Evolutionary conservation across 495 filamentous ascomycete species (phyloP).

Genomic region (Hypoxylon cercidicola): DNA sequence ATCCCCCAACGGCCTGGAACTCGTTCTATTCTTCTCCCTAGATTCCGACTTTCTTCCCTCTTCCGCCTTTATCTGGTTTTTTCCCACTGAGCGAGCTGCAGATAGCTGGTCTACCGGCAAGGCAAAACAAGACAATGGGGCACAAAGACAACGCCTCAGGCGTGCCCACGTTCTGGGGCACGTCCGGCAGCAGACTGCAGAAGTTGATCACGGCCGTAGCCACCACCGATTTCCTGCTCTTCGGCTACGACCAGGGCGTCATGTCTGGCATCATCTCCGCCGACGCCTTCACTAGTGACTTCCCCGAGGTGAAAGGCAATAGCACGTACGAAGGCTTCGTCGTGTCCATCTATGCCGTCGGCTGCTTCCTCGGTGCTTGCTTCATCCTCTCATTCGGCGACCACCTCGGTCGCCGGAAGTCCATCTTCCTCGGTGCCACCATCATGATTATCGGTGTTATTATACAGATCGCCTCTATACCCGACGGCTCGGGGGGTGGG

Average conservation of each 20-base stretch:
- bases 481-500: slow-evolving; percentile 36
- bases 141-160: slow-evolving; percentile 36
- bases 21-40: slow-evolving; percentile 24
- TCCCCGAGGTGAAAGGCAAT: slow-evolving; percentile 50
- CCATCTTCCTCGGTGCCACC: slow-evolving; percentile 71
- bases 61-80: slow-evolving; percentile 5
- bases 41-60: background rate
- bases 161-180: slow-evolving; percentile 39
- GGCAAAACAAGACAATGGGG: slow-evolving; percentile 25
- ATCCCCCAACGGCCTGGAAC: slow-evolving; percentile 32
- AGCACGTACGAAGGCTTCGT: slow-evolving; percentile 74
- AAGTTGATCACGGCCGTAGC: slow-evolving; percentile 61
- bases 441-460: slow-evolving; percentile 80
- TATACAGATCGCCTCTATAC: slow-evolving; percentile 70
- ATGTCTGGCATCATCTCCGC: slow-evolving; percentile 61
- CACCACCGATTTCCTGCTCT: slow-evolving; percentile 55
- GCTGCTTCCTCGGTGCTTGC: slow-evolving; percentile 75
- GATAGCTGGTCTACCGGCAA: slow-evolving; percentile 10
- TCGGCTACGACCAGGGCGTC: slow-evolving; percentile 57
- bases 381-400: slow-evolving; percentile 73
- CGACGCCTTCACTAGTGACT: slow-evolving; percentile 49
- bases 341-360: slow-evolving; percentile 73
- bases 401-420: slow-evolving; percentile 73
- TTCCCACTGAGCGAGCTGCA: slow-evolving; percentile 20
- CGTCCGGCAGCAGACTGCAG: slow-evolving; percentile 28